Conservation (phyloP, 768 basidiomycete genomes). For the Macrolepiota fuliginosa region DNA sequence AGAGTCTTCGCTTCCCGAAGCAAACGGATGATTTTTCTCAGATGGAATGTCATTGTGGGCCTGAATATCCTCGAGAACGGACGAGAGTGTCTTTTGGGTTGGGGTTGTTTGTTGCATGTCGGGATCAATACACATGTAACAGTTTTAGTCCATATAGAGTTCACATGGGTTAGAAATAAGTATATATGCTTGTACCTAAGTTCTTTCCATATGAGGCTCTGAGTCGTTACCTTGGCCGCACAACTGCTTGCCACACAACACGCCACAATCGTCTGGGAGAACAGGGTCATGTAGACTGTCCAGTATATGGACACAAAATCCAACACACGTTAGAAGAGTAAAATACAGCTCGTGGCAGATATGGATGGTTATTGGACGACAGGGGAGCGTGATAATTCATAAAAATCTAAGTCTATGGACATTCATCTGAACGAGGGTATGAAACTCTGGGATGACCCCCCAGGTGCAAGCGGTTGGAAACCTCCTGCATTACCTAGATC, state of each 20-base stretch:
- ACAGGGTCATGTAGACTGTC: too few species aligned
- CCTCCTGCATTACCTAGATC: conserved; percentile 25
- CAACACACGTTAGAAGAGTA: too few species aligned
- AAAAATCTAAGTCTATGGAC: not conserved
- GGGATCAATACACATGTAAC: not conserved
- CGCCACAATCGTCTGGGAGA: too few species aligned
- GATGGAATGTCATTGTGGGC: conserved; percentile 11
- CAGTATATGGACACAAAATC: too few species aligned
- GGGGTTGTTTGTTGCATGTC: conserved; percentile 9
- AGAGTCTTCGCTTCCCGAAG: conserved; percentile 37
- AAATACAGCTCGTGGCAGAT: too few species aligned
- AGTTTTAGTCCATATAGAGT: too few species aligned
- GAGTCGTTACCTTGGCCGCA: too few species aligned
- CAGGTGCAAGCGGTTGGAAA: conserved; percentile 20
- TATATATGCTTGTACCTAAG: too few species aligned
- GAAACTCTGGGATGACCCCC: conserved; percentile 19
- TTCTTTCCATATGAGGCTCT: too few species aligned
- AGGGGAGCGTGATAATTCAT: not conserved
- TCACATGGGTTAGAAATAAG: too few species aligned
- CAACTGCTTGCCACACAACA: too few species aligned
- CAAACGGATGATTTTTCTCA: conserved; percentile 47
- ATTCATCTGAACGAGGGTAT: conserved; percentile 16
- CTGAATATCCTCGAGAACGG: conserved; percentile 9
- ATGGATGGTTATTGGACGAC: not conserved
- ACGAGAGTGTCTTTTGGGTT: conserved; percentile 5